Evolutionary conservation across 495 filamentous ascomycete genomes (phyloP).

Genomic region (Xylaria curta): DNA sequence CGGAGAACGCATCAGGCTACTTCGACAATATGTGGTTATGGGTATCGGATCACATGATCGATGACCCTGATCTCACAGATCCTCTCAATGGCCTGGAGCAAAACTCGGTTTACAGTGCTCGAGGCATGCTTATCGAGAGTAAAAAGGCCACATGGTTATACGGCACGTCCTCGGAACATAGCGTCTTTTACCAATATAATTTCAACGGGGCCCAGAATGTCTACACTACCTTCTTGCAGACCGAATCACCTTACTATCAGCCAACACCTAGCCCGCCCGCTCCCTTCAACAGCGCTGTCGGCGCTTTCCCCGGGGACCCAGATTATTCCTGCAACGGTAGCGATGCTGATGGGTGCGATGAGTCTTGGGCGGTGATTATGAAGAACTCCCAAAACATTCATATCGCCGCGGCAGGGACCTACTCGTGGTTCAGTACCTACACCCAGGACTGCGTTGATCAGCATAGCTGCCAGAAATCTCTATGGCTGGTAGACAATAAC

Average conservation of each 20-base stretch:
- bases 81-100: constrained; percentile 38
- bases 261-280: constrained; percentile 65
- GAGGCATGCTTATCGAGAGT: constrained; percentile 59
- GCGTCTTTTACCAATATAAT: constrained; percentile 73
- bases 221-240: constrained; percentile 69
- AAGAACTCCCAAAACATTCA: constrained; percentile 59
- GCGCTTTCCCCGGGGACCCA: constrained; percentile 35
- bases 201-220: constrained; percentile 65
- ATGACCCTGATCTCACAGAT: constrained; percentile 31
- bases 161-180: constrained; percentile 69
- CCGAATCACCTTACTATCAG: constrained; percentile 78
- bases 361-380: constrained; percentile 69
- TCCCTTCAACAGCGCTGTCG: constrained; percentile 37
- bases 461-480: constrained; percentile 69
- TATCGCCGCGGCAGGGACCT: constrained; percentile 71
- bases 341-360: constrained; percentile 53
- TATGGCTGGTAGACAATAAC: constrained; percentile 12
- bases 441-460: constrained; percentile 71
- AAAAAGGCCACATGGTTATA: constrained; percentile 59
- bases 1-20: constrained; percentile 62
- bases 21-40: constrained; percentile 77
- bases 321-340: constrained; percentile 58
- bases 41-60: constrained; percentile 67
- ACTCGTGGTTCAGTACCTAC: constrained; percentile 71
- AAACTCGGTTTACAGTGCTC: constrained; percentile 65